A percentile compares a stretch with the other conserved stretches of the same genome.
Evolutionary conservation across 1,284 basidiomycete genomes (phyloP).

Genomic region (Melampsora larici-populina): DNA sequence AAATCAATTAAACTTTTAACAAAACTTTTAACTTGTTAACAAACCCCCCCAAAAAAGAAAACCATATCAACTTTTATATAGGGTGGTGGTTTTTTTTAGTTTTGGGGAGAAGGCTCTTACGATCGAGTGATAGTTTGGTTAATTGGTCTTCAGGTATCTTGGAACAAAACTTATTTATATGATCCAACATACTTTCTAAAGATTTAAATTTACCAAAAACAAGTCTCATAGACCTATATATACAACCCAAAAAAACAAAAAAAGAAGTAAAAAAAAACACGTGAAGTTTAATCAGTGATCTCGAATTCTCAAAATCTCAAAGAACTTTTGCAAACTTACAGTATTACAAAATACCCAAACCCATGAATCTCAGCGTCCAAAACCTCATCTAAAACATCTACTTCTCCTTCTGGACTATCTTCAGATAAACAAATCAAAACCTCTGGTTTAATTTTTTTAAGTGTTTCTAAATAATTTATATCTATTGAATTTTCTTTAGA

Average conservation of each 20-base stretch:
- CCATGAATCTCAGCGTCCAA: background rate
- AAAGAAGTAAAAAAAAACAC: background rate
- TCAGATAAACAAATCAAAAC: background rate
- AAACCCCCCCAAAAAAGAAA: too few relatives aligned
- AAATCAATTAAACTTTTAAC: background rate
- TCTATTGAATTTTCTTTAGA: background rate
- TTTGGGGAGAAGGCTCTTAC: too few relatives aligned
- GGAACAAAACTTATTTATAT: background rate
- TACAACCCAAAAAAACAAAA: too few relatives aligned
- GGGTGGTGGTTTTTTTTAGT: too few relatives aligned
- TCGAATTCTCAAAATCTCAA: background rate
- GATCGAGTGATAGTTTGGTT: too few relatives aligned
- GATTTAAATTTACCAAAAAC: background rate
- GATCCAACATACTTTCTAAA: background rate
- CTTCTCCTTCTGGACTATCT: background rate
- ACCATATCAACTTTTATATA: too few relatives aligned
- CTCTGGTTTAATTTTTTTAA: background rate
- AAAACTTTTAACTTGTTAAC: too few relatives aligned
- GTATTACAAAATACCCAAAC: conserved; percentile 11
- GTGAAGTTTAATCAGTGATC: background rate
- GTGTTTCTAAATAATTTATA: background rate
- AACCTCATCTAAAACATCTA: conserved; percentile 15
- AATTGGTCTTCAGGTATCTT: too few relatives aligned
- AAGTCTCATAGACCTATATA: background rate
- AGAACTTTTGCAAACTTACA: background rate